A percentile compares a stretch with the other conserved stretches of the same genome.
phyloP scores from a whole-genome alignment of 202 grass and related monocot species.

The Brachypodium distachyon region DNA sequence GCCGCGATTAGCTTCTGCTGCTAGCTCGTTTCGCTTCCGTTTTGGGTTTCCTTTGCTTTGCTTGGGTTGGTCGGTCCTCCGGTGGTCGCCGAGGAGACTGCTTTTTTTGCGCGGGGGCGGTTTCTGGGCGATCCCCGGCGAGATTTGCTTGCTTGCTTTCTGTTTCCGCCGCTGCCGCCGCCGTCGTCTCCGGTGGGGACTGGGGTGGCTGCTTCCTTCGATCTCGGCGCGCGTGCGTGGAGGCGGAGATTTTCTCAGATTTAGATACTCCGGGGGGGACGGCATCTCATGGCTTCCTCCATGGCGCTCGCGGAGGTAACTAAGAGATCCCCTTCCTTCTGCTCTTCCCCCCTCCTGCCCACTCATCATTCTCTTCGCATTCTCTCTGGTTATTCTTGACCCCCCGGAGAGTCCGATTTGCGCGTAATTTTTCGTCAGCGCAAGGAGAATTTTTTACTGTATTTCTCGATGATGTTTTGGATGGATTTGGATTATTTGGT shows the following conservation, averaged over 20 bases:
- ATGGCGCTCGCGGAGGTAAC: constrained; percentile 24
- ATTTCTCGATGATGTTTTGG: neutral
- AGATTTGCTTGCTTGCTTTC: neutral
- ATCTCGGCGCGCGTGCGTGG: neutral
- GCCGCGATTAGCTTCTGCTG: no score
- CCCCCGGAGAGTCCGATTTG: neutral
- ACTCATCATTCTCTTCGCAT: no score
- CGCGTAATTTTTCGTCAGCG: neutral
- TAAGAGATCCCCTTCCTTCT: neutral
- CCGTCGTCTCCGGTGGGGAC: neutral
- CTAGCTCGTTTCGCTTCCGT: neutral
- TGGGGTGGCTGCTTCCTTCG: neutral
- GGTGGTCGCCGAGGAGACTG: neutral
- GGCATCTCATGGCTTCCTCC: constrained; percentile 19
- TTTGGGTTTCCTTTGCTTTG: neutral
- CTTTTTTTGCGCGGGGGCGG: neutral
- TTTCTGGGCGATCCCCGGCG: neutral
- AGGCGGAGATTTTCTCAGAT: constrained; percentile 16
- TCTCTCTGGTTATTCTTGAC: neutral
- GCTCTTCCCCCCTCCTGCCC: neutral
- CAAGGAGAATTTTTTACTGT: neutral
- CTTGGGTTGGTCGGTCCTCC: neutral
- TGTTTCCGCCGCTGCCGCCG: neutral
- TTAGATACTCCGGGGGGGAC: neutral
- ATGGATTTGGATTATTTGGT: neutral